These are phyloP conservation scores for Penstemon newberryi DNA, from an alignment of 257 asterid genomes.

Conservation along the genomic window DNA sequence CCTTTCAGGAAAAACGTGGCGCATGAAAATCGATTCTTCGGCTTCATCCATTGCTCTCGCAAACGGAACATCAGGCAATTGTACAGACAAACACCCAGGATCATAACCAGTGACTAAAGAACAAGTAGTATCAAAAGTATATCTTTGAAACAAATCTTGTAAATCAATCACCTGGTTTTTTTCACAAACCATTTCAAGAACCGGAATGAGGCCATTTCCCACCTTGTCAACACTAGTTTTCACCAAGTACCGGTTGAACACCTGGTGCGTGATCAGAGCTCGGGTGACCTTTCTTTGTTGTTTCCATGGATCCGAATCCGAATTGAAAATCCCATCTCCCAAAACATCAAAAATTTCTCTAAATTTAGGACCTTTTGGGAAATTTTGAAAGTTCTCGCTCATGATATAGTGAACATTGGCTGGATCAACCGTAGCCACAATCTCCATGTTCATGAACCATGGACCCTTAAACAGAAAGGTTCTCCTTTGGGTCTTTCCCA, in stretches of 20 bases:
- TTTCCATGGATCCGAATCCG: conserved; percentile 51
- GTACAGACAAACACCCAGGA: conserved; percentile 57
- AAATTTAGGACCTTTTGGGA: conserved; percentile 50
- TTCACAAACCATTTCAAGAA: conserved; percentile 42
- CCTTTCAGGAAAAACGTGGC: conserved; percentile 50
- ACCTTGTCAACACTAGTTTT: conserved; percentile 47
- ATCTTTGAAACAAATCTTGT: conserved; percentile 61
- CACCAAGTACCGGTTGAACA: conserved; percentile 45
- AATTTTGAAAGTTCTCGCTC: conserved; percentile 55
- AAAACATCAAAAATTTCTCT: conserved; percentile 49
- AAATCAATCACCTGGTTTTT: conserved; percentile 39
- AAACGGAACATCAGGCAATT: conserved; percentile 57
- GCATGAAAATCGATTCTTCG: conserved; percentile 57
- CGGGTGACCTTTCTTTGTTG: conserved; percentile 52
- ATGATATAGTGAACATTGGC: conserved; percentile 53
- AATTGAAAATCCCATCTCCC: conserved; percentile 59
- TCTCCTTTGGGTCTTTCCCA: conserved; percentile 28
- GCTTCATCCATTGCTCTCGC: conserved; percentile 68
- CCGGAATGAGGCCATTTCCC: conserved; percentile 42
- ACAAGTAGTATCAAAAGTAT: conserved; percentile 61
- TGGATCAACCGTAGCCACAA: conserved; percentile 48
- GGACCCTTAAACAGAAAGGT: conserved; percentile 49
- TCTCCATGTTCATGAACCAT: conserved; percentile 49
- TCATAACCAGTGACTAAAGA: conserved; percentile 55
- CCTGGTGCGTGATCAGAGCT: conserved; percentile 43